phyloP scores from a whole-genome alignment of 371 early-diverging fungal species.

The Zopfochytrium polystomum region DNA sequence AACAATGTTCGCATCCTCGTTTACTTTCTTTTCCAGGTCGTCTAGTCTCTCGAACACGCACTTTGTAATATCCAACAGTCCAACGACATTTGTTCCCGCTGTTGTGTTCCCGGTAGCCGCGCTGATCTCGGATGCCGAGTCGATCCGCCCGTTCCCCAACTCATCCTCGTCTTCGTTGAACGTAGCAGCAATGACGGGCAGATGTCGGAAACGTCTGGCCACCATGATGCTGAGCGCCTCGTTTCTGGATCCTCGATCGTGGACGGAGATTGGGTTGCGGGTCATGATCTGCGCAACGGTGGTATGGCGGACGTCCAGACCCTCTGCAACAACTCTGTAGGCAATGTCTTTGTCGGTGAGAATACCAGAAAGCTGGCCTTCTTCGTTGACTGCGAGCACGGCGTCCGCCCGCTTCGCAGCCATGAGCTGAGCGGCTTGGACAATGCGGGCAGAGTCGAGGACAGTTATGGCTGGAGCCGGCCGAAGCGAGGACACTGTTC shows the following conservation, averaged over 20 bases:
- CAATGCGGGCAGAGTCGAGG: conserved; percentile 78
- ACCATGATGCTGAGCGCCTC: conserved; percentile 95
- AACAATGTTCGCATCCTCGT: conserved; percentile 83
- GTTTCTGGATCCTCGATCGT: conserved; percentile 55
- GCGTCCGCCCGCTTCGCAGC: conserved; percentile 97
- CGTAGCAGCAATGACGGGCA: conserved; percentile 90
- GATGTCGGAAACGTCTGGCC: conserved; percentile 85
- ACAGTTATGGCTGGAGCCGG: conserved; percentile 86
- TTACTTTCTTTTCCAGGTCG: conserved; percentile 91
- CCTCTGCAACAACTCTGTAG: conserved; percentile 83
- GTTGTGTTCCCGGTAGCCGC: conserved; percentile 9
- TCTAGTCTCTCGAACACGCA: conserved; percentile 92
- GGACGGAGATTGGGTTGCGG: conserved; percentile 67
- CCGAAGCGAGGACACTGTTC: conserved; percentile 86
- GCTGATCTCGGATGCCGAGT: conserved; percentile 36
- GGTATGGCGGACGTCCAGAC: conserved; percentile 71
- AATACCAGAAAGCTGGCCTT: conserved; percentile 89
- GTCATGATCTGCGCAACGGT: conserved; percentile 89
- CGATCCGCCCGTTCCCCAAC: conserved; percentile 9
- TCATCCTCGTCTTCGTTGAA: conserved; percentile 49
- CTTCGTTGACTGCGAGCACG: conserved; percentile 80
- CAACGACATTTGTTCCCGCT: conserved; percentile 67
- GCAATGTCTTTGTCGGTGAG: conserved; percentile 88
- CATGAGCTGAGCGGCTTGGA: conserved; percentile 95
- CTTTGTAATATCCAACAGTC: conserved; percentile 91